Evolutionary conservation across 2,329 filamentous ascomycete species (phyloP).

Genomic region (Huntiella moniliformis): DNA sequence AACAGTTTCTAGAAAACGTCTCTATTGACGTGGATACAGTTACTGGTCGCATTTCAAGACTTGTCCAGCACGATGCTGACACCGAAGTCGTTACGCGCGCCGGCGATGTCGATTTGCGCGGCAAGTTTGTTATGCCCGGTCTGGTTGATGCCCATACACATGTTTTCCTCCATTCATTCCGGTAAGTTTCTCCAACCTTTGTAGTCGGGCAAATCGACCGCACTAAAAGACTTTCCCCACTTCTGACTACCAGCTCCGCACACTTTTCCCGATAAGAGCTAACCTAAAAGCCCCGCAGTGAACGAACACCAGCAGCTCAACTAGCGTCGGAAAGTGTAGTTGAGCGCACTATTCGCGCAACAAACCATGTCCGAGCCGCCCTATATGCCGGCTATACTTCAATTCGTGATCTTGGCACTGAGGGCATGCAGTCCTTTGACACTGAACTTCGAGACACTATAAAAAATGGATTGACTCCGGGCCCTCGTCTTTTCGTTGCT

Average conservation of each 20-base stretch:
- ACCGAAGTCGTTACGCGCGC: slow-evolving; percentile 15
- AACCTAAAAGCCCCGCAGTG: slow-evolving; percentile 15
- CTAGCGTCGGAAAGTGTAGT: slow-evolving; percentile 39
- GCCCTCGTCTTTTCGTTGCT: slow-evolving; percentile 36
- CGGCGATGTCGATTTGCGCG: slow-evolving; percentile 34
- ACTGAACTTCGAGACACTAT: slow-evolving; percentile 32
- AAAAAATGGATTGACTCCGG: slow-evolving; percentile 33
- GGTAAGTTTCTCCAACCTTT: slow-evolving; percentile 15
- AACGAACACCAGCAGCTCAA: slow-evolving; percentile 25
- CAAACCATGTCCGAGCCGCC: slow-evolving; percentile 32
- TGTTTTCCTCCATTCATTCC: slow-evolving; percentile 34
- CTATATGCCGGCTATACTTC: slow-evolving; percentile 40
- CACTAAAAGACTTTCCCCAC: slow-evolving; percentile 1
- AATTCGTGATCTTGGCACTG: slow-evolving; percentile 36
- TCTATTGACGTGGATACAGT: slow-evolving; percentile 24
- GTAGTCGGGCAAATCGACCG: slow-evolving; percentile 8
- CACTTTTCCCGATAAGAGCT: background rate
- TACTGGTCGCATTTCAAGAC: slow-evolving; percentile 23
- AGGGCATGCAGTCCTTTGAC: slow-evolving; percentile 31
- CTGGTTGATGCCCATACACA: slow-evolving; percentile 37
- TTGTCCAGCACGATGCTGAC: slow-evolving; percentile 17
- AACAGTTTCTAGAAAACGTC: slow-evolving; percentile 22
- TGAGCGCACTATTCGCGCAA: slow-evolving; percentile 34
- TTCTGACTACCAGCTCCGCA: background rate
- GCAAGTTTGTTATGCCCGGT: slow-evolving; percentile 30